phyloP scores from a whole-genome alignment of 1,284 basidiomycete genomes.

The Trametes polyzona region DNA sequence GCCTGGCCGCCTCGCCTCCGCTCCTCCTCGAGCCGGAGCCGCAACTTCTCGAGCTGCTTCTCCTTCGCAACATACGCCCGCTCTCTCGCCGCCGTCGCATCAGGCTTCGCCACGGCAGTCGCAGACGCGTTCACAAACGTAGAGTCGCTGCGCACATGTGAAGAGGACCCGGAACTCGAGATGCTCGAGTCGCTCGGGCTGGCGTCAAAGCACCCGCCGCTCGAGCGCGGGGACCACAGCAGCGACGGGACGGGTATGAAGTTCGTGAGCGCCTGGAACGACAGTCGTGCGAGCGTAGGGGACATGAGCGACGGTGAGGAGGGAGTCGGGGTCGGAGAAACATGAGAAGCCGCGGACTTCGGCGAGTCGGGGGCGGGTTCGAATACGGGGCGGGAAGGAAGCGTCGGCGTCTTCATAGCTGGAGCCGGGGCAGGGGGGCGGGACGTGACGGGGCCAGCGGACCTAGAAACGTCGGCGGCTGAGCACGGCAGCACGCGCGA shows the following conservation, averaged over 20 bases:
- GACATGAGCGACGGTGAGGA: constrained; percentile 50
- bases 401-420: constrained; percentile 23
- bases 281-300: constrained; percentile 53
- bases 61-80: constrained; percentile 59
- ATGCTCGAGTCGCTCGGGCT: constrained; percentile 32
- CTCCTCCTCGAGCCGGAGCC: constrained; percentile 51
- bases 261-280: constrained; percentile 54
- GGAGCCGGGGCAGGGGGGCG: constrained; percentile 27
- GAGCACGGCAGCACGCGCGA: constrained; percentile 20
- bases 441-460: constrained; percentile 23
- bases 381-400: constrained; percentile 8
- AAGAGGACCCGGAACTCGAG: constrained; percentile 20
- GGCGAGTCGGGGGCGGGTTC: constrained; percentile 14
- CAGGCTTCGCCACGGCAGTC: constrained; percentile 12
- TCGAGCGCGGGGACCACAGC: constrained; percentile 40
- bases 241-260: constrained; percentile 61
- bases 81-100: constrained; percentile 27
- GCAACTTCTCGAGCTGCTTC: constrained; percentile 64
- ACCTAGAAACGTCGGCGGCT: constrained; percentile 25
- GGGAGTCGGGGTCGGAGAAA: constrained; percentile 27
- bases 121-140: constrained; percentile 26
- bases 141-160: constrained; percentile 15
- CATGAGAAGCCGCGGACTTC: constrained; percentile 15
- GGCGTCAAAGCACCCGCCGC: constrained; percentile 18
- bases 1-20: constrained; percentile 28